These are phyloP conservation scores for Kazachstania sp. DNA, from an alignment of 1,139 yeast genomes.

Conservation along the genomic window DNA sequence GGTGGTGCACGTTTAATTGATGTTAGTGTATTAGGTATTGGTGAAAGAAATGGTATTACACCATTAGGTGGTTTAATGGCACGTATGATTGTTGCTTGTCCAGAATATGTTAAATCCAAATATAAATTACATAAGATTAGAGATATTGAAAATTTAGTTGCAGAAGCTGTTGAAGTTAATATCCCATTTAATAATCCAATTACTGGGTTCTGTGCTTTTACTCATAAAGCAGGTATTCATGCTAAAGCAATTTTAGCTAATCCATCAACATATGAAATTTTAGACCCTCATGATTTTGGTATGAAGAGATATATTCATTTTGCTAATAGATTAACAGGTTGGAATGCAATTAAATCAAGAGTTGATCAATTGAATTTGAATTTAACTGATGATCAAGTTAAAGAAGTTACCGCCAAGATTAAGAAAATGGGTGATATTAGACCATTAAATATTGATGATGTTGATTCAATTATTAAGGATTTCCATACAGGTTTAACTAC, in stretches of 20 bases:
- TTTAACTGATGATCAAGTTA: constrained; percentile 85
- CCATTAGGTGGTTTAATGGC: constrained; percentile 98
- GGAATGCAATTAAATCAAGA: constrained; percentile 98
- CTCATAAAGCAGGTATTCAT: constrained; percentile 99
- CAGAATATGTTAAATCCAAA: constrained; percentile 90
- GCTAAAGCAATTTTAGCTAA: constrained; percentile 98
- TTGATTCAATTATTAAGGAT: constrained; percentile 91
- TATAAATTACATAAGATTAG: constrained; percentile 93
- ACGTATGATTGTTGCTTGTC: constrained; percentile 97
- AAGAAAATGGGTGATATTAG: constrained; percentile 93
- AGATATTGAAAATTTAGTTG: constrained; percentile 91
- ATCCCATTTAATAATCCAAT: constrained; percentile 98
- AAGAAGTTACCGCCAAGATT: constrained; percentile 89
- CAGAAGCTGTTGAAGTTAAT: constrained; percentile 94
- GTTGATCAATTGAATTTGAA: constrained; percentile 92
- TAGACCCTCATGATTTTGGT: constrained; percentile 92
- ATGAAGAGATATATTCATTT: constrained; percentile 92
- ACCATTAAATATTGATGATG: constrained; percentile 91
- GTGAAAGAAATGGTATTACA: constrained; percentile 98
- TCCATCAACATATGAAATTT: constrained; percentile 95
- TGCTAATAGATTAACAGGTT: constrained; percentile 95
- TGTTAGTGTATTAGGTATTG: constrained; percentile 93
- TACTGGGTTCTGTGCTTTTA: constrained; percentile 98
- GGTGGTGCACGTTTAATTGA: constrained; percentile 96
- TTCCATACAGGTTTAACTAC: constrained; percentile 64